These are phyloP conservation scores for Backusella morwellensis DNA, from an alignment of 192 early-diverging fungal species.

Conservation along the genomic window DNA sequence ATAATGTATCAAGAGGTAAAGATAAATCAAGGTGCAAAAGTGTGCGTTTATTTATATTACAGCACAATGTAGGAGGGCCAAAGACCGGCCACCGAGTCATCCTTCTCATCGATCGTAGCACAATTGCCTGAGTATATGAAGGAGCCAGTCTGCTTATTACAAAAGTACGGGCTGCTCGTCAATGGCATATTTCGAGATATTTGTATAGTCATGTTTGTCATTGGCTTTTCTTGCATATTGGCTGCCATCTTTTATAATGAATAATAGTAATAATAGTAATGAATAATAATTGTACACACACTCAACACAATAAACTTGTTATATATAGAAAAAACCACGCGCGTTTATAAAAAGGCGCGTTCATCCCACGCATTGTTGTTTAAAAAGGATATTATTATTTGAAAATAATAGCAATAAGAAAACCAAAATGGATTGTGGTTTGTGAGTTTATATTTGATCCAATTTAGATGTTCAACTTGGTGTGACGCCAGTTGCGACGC, in stretches of 20 bases:
- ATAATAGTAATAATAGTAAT: not conserved
- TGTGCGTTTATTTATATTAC: not conserved
- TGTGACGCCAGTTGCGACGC: slow-evolving; percentile 98
- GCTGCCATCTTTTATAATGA: not conserved
- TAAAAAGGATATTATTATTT: not conserved
- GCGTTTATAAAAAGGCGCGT: not conserved
- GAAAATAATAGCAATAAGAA: not conserved
- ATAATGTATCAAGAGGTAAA: slow-evolving; percentile 47
- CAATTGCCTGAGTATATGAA: not conserved
- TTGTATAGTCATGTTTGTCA: slow-evolving; percentile 9
- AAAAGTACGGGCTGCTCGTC: not conserved
- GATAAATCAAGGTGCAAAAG: too few species aligned
- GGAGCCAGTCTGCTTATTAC: not conserved
- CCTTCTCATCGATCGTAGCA: not conserved
- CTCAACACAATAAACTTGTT: not conserved
- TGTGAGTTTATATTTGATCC: not conserved
- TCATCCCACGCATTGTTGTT: not conserved
- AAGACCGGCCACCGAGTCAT: not conserved
- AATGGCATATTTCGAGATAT: slow-evolving; percentile 9
- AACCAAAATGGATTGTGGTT: not conserved
- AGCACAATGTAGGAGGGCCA: not conserved
- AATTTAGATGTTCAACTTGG: slow-evolving; percentile 91
- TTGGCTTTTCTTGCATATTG: slow-evolving; percentile 2
- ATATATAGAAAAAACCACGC: not conserved
- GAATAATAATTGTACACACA: not conserved